phyloP scores from a whole-genome alignment of 805 yeast genomes.

The Suhomyces sp. region DNA sequence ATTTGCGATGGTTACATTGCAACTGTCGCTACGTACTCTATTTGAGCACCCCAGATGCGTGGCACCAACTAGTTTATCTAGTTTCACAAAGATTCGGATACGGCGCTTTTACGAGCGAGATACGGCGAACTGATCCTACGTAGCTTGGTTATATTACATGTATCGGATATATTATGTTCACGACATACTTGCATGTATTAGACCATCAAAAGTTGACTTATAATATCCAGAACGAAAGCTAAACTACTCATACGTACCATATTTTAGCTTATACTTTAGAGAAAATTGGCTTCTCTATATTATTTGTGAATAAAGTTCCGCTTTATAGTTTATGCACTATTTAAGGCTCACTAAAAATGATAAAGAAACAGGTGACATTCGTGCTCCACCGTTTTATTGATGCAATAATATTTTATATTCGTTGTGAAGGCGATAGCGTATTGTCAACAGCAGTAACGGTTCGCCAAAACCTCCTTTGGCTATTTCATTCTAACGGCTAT shows the following conservation, averaged over 20 bases:
- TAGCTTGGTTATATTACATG: too few relatives aligned
- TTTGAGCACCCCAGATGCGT: neutral
- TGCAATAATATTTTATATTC: too few relatives aligned
- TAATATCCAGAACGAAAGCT: neutral
- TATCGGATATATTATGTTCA: too few relatives aligned
- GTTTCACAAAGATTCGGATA: neutral
- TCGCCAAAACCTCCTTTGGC: too few relatives aligned
- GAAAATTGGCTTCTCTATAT: neutral
- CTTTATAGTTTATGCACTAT: neutral
- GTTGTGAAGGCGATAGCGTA: too few relatives aligned
- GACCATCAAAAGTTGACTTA: neutral
- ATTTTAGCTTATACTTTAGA: neutral
- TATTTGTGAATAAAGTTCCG: neutral
- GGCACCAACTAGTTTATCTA: neutral
- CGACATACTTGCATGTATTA: too few relatives aligned
- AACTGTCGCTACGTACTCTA: neutral
- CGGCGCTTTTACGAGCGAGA: neutral
- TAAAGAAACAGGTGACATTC: neutral
- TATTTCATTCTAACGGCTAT: too few relatives aligned
- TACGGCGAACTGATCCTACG: too few relatives aligned
- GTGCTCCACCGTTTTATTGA: neutral
- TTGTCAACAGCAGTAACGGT: too few relatives aligned
- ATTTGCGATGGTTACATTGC: neutral
- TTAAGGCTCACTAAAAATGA: neutral
- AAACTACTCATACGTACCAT: neutral